phyloP scores from a whole-genome alignment of 164 flowering plant species.

The Buxus sempervirens region DNA sequence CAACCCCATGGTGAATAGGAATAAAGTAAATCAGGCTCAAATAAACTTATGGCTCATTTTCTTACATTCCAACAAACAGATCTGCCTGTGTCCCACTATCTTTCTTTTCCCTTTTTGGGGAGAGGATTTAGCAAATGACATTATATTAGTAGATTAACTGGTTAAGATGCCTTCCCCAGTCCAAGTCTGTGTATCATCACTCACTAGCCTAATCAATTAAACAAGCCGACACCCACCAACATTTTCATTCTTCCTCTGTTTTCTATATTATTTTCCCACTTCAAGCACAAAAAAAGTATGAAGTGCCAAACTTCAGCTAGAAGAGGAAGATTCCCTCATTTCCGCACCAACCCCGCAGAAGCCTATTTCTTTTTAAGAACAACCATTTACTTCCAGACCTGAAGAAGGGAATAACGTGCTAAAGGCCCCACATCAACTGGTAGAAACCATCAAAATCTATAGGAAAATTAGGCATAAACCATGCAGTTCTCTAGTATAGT shows the following conservation, averaged over 20 bases:
- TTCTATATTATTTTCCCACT: background rate
- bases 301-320: constrained; percentile 25
- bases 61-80: background rate
- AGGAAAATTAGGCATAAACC: too few relatives aligned
- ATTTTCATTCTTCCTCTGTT: constrained; percentile 8
- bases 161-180: background rate
- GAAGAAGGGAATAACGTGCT: constrained; percentile 28
- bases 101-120: background rate
- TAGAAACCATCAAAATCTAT: background rate
- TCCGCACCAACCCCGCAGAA: constrained; percentile 33
- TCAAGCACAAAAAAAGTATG: constrained; percentile 15
- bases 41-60: background rate
- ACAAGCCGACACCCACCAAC: constrained; percentile 3
- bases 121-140: too few relatives aligned
- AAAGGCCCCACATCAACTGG: constrained; percentile 46
- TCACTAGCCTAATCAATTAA: background rate
- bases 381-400: constrained; percentile 37
- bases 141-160: background rate
- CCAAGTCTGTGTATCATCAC: background rate
- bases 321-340: constrained; percentile 35
- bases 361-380: constrained; percentile 20
- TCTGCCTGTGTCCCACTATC: too few relatives aligned
- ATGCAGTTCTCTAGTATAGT: background rate
- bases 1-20: constrained; percentile 1
- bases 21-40: constrained; percentile 1